Conservation (phyloP, 495 filamentous ascomycete genomes). For the Aspergillus biplanus region DNA sequence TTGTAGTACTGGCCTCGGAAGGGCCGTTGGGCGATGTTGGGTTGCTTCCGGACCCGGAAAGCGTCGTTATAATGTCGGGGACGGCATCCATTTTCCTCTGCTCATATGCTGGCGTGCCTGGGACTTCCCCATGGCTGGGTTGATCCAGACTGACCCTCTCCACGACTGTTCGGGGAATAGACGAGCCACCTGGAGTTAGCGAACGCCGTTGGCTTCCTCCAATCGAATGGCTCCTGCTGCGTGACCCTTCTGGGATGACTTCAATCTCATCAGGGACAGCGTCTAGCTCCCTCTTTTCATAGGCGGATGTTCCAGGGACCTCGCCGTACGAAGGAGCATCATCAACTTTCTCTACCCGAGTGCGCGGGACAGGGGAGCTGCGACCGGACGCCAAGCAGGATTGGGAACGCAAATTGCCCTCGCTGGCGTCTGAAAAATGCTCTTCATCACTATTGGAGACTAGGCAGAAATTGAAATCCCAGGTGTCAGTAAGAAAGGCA, state of each 20-base stretch:
- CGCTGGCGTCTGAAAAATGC: conserved; percentile 88
- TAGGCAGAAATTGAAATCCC: conserved; percentile 7
- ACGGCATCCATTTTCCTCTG: conserved; percentile 79
- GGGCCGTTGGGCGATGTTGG: conserved; percentile 27
- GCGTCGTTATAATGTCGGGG: conserved; percentile 67
- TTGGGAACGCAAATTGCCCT: conserved; percentile 54
- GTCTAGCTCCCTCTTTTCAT: conserved; percentile 59
- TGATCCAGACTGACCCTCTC: conserved; percentile 71
- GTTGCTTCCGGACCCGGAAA: conserved; percentile 30
- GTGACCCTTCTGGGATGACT: conserved; percentile 58
- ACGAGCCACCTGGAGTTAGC: conserved; percentile 55
- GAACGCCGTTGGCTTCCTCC: conserved; percentile 40
- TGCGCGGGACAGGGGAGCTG: conserved; percentile 62
- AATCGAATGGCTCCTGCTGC: conserved; percentile 50
- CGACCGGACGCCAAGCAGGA: conserved; percentile 41
- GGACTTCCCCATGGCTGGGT: conserved; percentile 83
- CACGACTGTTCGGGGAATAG: conserved; percentile 81
- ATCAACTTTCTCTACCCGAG: conserved; percentile 66
- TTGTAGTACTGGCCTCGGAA: conserved; percentile 23
- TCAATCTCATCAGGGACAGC: conserved; percentile 69
- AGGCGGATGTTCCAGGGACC: conserved; percentile 64
- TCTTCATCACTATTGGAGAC: conserved; percentile 77
- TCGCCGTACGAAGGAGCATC: conserved; percentile 60
- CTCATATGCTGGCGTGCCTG: conserved; percentile 78
- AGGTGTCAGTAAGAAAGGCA: conserved; percentile 3